These are phyloP conservation scores for Crithidia mellificae DNA, from an alignment of 208 protist species.

Conservation along the genomic window DNA sequence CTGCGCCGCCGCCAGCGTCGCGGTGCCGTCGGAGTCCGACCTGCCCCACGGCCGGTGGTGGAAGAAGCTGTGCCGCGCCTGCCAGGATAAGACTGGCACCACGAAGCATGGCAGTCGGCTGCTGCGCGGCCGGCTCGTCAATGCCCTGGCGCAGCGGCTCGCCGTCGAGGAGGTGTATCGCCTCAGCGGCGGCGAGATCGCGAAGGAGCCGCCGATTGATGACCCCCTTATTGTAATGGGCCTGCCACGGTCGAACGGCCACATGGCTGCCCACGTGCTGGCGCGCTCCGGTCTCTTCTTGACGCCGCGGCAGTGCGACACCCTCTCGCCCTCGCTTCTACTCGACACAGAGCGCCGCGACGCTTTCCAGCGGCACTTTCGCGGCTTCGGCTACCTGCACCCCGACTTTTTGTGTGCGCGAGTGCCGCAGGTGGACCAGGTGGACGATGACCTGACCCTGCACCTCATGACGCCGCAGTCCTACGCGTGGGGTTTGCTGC, in stretches of 20 bases:
- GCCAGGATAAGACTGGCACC: conserved; percentile 59
- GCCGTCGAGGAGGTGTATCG: conserved; percentile 83
- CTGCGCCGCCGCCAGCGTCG: conserved; percentile 50
- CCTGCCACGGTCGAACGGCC: conserved; percentile 85
- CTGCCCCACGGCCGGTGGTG: conserved; percentile 73
- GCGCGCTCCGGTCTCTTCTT: conserved; percentile 82
- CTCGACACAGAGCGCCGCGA: conserved; percentile 63
- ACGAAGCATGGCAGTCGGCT: conserved; percentile 64
- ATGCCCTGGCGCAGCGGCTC: conserved; percentile 72
- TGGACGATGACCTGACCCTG: conserved; percentile 87
- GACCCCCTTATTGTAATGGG: conserved; percentile 82
- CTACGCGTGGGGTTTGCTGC: conserved; percentile 85
- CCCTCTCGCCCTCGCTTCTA: conserved; percentile 68
- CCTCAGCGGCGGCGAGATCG: conserved; percentile 75
- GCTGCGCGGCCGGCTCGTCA: conserved; percentile 66
- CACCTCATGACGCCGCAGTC: conserved; percentile 88
- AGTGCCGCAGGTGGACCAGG: conserved; percentile 52
- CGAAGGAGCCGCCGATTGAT: conserved; percentile 47
- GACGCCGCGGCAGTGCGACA: conserved; percentile 74
- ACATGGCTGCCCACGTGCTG: conserved; percentile 86
- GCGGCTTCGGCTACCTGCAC: conserved; percentile 55
- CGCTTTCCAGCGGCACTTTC: conserved; percentile 55
- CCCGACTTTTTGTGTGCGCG: conserved; percentile 80
- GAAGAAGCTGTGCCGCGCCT: conserved; percentile 84
- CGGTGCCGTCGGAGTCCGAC: conserved; percentile 44